Evolutionary conservation across 177 flowering plant species (phyloP).

Genomic region (Vitis hybrid): DNA sequence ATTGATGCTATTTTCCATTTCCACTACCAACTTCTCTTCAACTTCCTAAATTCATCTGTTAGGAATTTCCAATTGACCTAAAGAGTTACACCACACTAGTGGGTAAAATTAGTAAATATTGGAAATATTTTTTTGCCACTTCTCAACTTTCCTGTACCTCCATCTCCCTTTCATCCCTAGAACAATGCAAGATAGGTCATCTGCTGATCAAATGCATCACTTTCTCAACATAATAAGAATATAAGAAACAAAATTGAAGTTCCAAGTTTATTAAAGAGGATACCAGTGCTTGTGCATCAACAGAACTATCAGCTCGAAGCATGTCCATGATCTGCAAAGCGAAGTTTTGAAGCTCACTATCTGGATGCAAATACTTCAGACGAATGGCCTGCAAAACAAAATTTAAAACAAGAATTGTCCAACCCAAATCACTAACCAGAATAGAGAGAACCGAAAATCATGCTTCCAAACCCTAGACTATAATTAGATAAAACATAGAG

Average conservation of each 20-base stretch:
- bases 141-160: neutral
- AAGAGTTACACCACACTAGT: neutral
- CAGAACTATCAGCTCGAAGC: conserved; percentile 62
- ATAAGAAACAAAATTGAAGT: conserved; percentile 1
- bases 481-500: neutral
- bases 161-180: neutral
- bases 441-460: neutral
- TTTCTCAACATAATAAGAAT: neutral
- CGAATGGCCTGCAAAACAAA: conserved; percentile 63
- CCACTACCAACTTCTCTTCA: no score
- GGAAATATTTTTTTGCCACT: neutral
- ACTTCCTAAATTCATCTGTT: no score
- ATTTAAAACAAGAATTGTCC: neutral
- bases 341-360: conserved; percentile 75
- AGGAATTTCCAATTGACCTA: neutral
- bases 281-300: conserved; percentile 95
- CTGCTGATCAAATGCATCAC: neutral
- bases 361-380: conserved; percentile 67
- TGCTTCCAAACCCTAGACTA: neutral
- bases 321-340: conserved; percentile 70
- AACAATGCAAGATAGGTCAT: neutral
- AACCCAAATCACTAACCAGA: neutral
- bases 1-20: no score
- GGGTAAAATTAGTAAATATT: neutral
- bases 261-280: neutral